phyloP scores from a whole-genome alignment of 2,329 filamentous ascomycete genomes.

The Mycosphaerelloides madeirae region DNA sequence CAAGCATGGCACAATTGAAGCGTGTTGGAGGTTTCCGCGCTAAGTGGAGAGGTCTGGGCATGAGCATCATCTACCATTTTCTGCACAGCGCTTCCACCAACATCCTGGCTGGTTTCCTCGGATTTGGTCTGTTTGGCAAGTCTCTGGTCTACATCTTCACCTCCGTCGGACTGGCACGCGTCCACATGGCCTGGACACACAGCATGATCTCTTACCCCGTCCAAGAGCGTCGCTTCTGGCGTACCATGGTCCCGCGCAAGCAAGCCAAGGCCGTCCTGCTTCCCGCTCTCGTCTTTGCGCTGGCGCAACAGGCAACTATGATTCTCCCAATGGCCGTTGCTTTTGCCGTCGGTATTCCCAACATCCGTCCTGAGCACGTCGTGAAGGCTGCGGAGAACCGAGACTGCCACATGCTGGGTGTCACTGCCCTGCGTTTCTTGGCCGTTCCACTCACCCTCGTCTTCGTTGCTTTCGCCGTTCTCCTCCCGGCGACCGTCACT shows the following conservation, averaged over 20 bases:
- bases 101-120: conserved; percentile 34
- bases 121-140: conserved; percentile 42
- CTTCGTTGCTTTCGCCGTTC: conserved; percentile 58
- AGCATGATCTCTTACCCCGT: conserved; percentile 71
- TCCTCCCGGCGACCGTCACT: conserved; percentile 74
- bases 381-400: conserved; percentile 20
- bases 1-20: conserved; percentile 49
- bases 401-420: conserved; percentile 24
- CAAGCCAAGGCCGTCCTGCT: conserved; percentile 64
- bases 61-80: conserved; percentile 34
- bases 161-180: conserved; percentile 59
- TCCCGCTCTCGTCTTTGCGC: conserved; percentile 61
- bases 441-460: conserved; percentile 34
- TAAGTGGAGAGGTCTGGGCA: conserved; percentile 33
- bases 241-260: conserved; percentile 63
- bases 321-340: conserved; percentile 47
- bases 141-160: conserved; percentile 53
- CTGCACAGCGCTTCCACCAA: conserved; percentile 25
- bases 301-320: conserved; percentile 49
- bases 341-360: conserved; percentile 45
- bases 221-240: conserved; percentile 54
- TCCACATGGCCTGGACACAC: conserved; percentile 78
- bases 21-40: conserved; percentile 32
- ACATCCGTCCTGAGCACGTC: conserved; percentile 28
- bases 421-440: conserved; percentile 40